Percentiles rank a stretch among this genome's conserved stretches.
Conservation (phyloP, 441 rosid genomes). For the Populus hybrid region DNA sequence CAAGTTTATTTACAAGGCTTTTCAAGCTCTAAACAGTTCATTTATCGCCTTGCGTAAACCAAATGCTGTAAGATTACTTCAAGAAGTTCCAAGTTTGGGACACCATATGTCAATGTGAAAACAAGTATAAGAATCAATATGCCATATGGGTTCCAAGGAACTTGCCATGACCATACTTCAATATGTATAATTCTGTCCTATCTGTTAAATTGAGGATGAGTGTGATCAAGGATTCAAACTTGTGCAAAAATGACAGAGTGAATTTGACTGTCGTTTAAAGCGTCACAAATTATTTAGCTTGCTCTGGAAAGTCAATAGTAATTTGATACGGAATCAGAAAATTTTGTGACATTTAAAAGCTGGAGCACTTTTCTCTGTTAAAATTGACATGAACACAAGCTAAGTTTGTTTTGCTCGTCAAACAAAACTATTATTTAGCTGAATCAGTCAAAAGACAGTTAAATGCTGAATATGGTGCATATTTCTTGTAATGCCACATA, state of each 20-base stretch:
- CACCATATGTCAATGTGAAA: not conserved
- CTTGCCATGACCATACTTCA: not conserved
- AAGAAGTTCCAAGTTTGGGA: not conserved
- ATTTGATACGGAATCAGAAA: not conserved
- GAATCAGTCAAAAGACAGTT: not conserved
- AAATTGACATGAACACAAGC: too few species aligned
- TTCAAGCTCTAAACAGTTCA: not conserved
- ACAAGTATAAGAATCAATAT: not conserved
- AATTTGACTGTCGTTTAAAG: not conserved
- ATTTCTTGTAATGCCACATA: not conserved
- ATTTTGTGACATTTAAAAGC: not conserved
- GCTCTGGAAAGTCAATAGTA: not conserved
- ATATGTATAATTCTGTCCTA: not conserved
- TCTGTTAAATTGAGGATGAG: not conserved
- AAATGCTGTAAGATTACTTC: not conserved
- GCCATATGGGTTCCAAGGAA: not conserved
- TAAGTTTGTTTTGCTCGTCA: not conserved
- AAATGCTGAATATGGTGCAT: not conserved
- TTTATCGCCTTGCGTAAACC: not conserved
- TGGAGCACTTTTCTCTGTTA: not conserved
- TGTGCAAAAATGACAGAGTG: not conserved
- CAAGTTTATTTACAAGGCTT: slow-evolving; percentile 5
- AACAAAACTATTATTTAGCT: not conserved
- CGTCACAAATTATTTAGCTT: not conserved
- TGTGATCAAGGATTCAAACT: not conserved